Evolutionary conservation across 2,329 filamentous ascomycete genomes (phyloP), one percentile per base, ranked within the genome.

Genomic region (Neonectria magnoliae): DNA sequence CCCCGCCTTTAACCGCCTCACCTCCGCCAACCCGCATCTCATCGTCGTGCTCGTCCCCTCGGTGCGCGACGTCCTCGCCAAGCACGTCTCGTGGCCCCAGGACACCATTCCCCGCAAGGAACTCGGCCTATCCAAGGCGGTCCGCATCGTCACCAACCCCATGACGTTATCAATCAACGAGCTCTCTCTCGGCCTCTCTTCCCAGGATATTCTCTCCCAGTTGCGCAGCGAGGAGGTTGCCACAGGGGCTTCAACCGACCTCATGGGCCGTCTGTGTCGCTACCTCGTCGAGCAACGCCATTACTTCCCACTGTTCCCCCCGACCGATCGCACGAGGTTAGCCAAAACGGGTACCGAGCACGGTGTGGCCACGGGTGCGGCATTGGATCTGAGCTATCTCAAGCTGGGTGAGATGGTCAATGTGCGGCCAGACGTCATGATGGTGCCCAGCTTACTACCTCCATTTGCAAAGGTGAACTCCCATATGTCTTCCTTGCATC

Each of bases 351-450:
- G 89, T 1, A 87, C 86, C 2, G 83, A 81, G 18, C 84, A 86
- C 63, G 87, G 86, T 1, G 73, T 87, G 41, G 88, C 88, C 5
- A 90, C 91, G 0, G 94, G 94, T 0, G 89, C 93, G 1, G 90
- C 91, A 83, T 77, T 98, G 56, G 96, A 99, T 78, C 81, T 93
- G 20, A 90, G 90, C 67, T 97, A 96, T 79, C 77, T 97, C 70
- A 95, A 96, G 80, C 81, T 98, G 18, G 94, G 93, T 18, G 96
- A 98, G 79, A 97, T 97, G 89, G 86, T 96, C 73, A 92, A 91
- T 68, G 91, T 94, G 3, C 84, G 90, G 57, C 96, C 94, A 0
- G 96, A 99, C 79, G 85, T 98, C 41, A 80, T 98, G 74, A 84
- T 98, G 52, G 83, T 92, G 51, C 95, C 96, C 1, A 97, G 93